Evolutionary conservation across 2,329 filamentous ascomycete species (phyloP), one percentile per base, ranked within the genome.

Genomic region (Ceratocystis huliohia): DNA sequence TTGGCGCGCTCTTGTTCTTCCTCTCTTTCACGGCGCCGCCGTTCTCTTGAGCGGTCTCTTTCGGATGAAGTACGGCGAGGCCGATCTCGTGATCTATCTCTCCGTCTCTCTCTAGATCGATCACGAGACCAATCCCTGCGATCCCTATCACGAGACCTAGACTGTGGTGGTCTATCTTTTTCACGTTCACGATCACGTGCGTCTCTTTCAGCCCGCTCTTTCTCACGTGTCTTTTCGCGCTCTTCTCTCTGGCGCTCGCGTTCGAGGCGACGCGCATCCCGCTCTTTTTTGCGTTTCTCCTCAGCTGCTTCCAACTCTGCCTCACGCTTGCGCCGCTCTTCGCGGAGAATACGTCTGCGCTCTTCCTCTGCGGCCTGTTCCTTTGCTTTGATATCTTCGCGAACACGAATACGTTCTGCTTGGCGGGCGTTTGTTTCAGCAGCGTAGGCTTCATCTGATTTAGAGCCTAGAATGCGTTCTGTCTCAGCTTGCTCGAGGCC

Each of bases 381-480:
- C 69, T 84, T 81, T 57, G 79, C 79, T 64, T 81, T 78, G 20
- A 86, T 76, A 70, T 86, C 83, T 61, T 85, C 82, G 65, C 85
- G 80, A 8, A 85, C 78, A 44, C 80, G 80, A 69, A 86, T 84
- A 10, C 88, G 82, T 65, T 85, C 82, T 7, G 80, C 78, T 44
- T 82, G 78, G 63, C 85, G 83, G 5, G 77, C 78, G 8, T 83
- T 81, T 1, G 86, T 86, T 68, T 90, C 88, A 61, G 81, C 81
- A 1, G 83, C 85, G 73, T 91, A 93, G 62, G 88, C 85, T 66
- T 86, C 83, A 70, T 93, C 88, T 0, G 85, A 88, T 74, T 89
- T 91, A 61, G 82, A 79, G 20, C 89, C 89, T 65, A 82, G 83
- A 8, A 77, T 70, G 53, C 83, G 78, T 73, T 93, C 89, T 22